Base-by-base conservation (phyloP, 2,329 filamentous ascomycete species). In the Calonectria honghensis region DNA sequence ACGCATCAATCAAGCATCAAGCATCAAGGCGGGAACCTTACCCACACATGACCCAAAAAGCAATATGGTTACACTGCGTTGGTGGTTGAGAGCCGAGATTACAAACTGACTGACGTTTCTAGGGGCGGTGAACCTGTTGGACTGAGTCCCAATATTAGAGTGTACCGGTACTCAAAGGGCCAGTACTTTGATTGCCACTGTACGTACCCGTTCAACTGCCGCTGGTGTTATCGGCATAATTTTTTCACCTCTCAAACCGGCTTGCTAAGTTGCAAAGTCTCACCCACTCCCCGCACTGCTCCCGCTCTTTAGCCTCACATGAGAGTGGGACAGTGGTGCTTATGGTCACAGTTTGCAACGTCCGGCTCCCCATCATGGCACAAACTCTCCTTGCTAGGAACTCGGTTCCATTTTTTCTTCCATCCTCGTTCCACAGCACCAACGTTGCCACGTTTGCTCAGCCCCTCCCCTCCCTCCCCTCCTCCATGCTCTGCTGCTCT, bases 121-220 rank as follows among this genome's bases (percentile, higher is more conserved):
- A 98, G 95, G 95, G 95, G 94, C 72, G 96, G 96, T 35, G 90
- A 95, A 65, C 92, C 95, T 0, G 86, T 97, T n/a, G 96, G 96
- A 0, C 86, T 98, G 74, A 98, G 95, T 84, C 92, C 95, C 11
- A 97, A 97, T 78, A 97, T 98, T 70, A 90, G 96, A 41, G 91
- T 98, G 37, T 98, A 98, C 86, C 91, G 96, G 29, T 98, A 98
- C 84, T 91, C 90, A 1, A 91, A 93, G 77, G 95, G 95, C 0
- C 96, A 98, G 83, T 98, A 96, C 83, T 98, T 98, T 83, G 96
- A 96, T 82, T 93, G 95, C 80, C 96, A 98, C 84, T 98, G 95
- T 96, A 90, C 80, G 93, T 80, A 24, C 52, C 52, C 52, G 64
- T 32, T 35, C 41, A 66, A 50, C 35, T 61, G 35, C 31, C 24